These are phyloP conservation scores for Hevea brasiliensis DNA, from an alignment of 345 rosid species.

Conservation along the genomic window DNA sequence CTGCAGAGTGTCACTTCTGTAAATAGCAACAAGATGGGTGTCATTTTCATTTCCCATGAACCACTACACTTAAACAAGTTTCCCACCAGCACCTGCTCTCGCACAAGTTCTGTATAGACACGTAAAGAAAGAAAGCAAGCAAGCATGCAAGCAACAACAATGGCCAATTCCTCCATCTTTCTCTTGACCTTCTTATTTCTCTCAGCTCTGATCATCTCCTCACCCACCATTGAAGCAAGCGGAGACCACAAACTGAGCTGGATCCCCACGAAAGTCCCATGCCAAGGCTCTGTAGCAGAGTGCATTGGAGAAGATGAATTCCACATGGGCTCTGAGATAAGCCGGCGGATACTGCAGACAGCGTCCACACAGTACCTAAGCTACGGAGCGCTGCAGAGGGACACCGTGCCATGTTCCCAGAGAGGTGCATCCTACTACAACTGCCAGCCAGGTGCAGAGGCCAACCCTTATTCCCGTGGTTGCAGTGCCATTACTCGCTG, in stretches of 20 bases:
- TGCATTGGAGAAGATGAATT: constrained; percentile 54
- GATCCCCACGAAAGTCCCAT: constrained; percentile 31
- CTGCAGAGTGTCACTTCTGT: constrained; percentile 18
- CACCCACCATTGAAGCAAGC: constrained; percentile 20
- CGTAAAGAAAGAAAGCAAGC: neutral
- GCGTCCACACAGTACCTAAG: constrained; percentile 61
- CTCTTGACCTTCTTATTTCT: constrained; percentile 26
- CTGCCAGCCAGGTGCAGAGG: constrained; percentile 67
- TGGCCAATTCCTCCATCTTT: constrained; percentile 37
- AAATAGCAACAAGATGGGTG: constrained; percentile 21
- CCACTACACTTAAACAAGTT: neutral
- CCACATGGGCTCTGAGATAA: constrained; percentile 61
- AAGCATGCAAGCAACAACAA: constrained; percentile 14
- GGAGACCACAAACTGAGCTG: constrained; percentile 41
- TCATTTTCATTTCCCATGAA: constrained; percentile 1
- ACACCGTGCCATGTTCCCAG: constrained; percentile 70
- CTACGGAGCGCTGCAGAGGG: constrained; percentile 62
- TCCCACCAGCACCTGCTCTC: no score
- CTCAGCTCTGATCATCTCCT: constrained; percentile 29
- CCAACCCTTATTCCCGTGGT: constrained; percentile 80
- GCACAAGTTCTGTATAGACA: neutral
- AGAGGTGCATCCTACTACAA: constrained; percentile 90
- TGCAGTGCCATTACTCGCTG: constrained; percentile 75
- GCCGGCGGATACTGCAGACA: constrained; percentile 47
- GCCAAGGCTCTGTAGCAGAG: constrained; percentile 58